Percentiles rank a stretch among this genome's conserved stretches.
Evolutionary conservation across 352 stramenopile genomes (phyloP).

Genomic region (Globisporangium orthogonon): DNA sequence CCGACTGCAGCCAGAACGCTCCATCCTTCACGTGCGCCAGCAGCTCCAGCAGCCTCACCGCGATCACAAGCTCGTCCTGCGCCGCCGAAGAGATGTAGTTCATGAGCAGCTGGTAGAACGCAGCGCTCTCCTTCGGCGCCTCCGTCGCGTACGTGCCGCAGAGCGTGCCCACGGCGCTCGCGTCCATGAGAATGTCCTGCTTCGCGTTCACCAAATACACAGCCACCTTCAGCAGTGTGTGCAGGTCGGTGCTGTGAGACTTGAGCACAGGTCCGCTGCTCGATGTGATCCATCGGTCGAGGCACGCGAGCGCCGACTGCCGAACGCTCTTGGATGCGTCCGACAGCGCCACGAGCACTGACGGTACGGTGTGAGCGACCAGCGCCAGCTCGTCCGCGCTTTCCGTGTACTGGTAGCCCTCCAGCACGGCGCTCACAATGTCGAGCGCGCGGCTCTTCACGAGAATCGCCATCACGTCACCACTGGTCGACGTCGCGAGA

Average conservation of each 20-base stretch:
- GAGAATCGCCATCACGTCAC: conserved; percentile 38
- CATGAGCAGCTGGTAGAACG: conserved; percentile 43
- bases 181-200: conserved; percentile 76
- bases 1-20: conserved; percentile 58
- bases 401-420: conserved; percentile 33
- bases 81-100: conserved; percentile 41
- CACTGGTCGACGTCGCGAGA: conserved; percentile 21
- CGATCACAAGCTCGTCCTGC: conserved; percentile 35
- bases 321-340: conserved; percentile 43
- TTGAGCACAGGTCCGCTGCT: conserved; percentile 18
- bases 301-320: conserved; percentile 43
- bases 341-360: conserved; percentile 60
- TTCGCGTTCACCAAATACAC: conserved; percentile 54
- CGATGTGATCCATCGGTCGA: conserved; percentile 48
- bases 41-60: conserved; percentile 56
- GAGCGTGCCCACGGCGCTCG: conserved; percentile 39
- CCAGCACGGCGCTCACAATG: conserved; percentile 58
- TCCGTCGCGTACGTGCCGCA: conserved; percentile 36
- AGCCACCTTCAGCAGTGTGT: conserved; percentile 26
- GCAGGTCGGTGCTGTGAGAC: conserved; percentile 19
- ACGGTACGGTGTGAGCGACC: conserved; percentile 45
- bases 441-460: conserved; percentile 58
- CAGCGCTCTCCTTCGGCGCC: conserved; percentile 16
- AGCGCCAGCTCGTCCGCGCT: conserved; percentile 33
- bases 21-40: conserved; percentile 41